A percentile compares a stretch with the other conserved stretches of the same genome.
These are phyloP conservation scores for Fusarium xyrophilum DNA, from an alignment of 2,329 filamentous ascomycete species.

Conservation along the genomic window DNA sequence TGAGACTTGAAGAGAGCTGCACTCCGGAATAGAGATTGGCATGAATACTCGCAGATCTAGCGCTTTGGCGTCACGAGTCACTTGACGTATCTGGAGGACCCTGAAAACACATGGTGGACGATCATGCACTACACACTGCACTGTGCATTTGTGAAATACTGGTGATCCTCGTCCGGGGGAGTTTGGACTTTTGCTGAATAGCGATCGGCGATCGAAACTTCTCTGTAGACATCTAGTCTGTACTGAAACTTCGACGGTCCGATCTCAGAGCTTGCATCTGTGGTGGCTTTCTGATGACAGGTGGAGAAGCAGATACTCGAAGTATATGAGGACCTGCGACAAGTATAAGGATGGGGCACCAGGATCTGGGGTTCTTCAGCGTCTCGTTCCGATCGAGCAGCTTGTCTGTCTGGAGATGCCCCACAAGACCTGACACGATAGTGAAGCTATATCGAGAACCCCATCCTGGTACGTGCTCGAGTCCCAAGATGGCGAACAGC, in stretches of 20 bases:
- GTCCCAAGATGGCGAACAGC: background rate
- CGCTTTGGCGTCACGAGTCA: background rate
- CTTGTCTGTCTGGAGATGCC: background rate
- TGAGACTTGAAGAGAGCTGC: background rate
- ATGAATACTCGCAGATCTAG: constrained; percentile 6
- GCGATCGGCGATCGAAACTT: constrained; percentile 20
- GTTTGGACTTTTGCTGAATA: constrained; percentile 10
- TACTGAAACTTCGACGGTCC: background rate
- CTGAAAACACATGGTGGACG: constrained; percentile 1
- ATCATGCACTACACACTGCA: constrained; percentile 14
- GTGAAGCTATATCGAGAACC: constrained; percentile 2
- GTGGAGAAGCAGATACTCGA: constrained; percentile 3
- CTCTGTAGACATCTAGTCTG: constrained; percentile 1
- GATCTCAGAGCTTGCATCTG: background rate
- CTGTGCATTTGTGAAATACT: constrained; percentile 34
- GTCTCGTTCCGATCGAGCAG: background rate
- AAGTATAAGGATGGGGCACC: constrained; percentile 4
- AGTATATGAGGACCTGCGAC: constrained; percentile 13
- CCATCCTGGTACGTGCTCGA: constrained; percentile 14
- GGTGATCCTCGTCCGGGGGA: constrained; percentile 32
- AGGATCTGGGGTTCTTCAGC: constrained; percentile 5
- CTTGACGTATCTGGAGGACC: background rate
- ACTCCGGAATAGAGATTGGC: constrained; percentile 1
- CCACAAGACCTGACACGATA: constrained; percentile 6
- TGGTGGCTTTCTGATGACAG: constrained; percentile 6